Conservation (phyloP, 371 early-diverging fungal species). For the Mucor lusitanicus region DNA sequence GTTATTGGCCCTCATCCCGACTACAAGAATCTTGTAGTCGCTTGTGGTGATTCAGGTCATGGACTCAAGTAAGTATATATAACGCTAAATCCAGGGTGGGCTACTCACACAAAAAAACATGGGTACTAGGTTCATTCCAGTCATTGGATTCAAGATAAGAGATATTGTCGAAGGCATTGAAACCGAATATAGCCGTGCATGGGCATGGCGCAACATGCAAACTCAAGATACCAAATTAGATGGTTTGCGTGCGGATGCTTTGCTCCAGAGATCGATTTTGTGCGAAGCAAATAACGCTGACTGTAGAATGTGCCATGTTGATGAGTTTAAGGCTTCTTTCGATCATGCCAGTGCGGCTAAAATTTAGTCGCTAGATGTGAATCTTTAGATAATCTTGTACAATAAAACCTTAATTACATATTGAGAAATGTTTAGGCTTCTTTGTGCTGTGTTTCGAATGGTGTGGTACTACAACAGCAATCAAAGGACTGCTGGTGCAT, state of each 20-base stretch:
- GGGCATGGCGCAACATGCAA: constrained; percentile 30
- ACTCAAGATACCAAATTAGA: constrained; percentile 27
- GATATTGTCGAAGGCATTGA: constrained; percentile 36
- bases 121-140: constrained; percentile 31
- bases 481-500: no score
- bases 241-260: constrained; percentile 20
- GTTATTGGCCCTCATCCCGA: constrained; percentile 46
- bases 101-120: not conserved
- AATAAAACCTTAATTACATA: not conserved
- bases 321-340: constrained; percentile 20
- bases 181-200: constrained; percentile 25
- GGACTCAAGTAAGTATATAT: constrained; percentile 43
- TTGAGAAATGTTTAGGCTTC: no score
- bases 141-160: constrained; percentile 33
- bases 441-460: no score
- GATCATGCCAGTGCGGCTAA: not conserved
- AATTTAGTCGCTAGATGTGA: not conserved
- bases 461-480: no score
- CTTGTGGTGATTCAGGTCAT: constrained; percentile 53
- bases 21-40: constrained; percentile 41
- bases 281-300: constrained; percentile 16
- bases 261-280: constrained; percentile 15
- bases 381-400: not conserved
- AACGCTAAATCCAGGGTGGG: not conserved
- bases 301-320: constrained; percentile 17